Evolutionary conservation across 768 basidiomycete species (phyloP).

Genomic region (Trametes cubensis): DNA sequence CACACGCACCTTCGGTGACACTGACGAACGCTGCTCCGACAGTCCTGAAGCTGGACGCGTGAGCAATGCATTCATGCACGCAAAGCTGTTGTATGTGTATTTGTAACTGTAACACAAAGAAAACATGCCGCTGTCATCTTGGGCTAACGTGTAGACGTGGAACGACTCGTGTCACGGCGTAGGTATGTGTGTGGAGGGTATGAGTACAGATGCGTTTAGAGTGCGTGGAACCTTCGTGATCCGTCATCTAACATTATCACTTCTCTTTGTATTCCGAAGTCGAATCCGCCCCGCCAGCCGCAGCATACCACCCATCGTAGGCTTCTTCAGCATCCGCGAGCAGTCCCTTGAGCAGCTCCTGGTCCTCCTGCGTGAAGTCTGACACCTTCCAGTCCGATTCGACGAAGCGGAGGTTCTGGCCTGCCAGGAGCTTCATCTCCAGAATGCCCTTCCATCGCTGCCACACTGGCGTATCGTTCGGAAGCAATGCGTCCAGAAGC

Average conservation of each 20-base stretch:
- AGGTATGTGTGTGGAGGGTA: no score
- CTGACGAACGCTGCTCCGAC: background rate
- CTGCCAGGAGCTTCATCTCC: background rate
- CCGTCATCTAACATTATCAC: background rate
- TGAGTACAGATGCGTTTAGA: no score
- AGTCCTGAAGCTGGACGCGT: constrained; percentile 20
- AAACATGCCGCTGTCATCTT: no score
- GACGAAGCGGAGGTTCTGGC: background rate
- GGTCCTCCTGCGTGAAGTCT: background rate
- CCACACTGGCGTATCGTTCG: constrained; percentile 21
- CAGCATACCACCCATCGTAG: background rate
- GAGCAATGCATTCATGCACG: background rate
- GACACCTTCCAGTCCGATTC: constrained; percentile 10
- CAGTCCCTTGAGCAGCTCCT: background rate
- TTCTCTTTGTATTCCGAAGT: background rate
- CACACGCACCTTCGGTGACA: background rate
- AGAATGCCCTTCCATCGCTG: constrained; percentile 14
- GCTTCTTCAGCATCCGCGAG: constrained; percentile 18
- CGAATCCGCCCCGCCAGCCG: background rate
- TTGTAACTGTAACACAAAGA: background rate
- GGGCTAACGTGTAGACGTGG: no score
- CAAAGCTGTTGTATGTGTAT: background rate
- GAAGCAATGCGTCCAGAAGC: constrained; percentile 17
- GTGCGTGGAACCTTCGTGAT: background rate
- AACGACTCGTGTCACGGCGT: no score